These are phyloP conservation scores for Moniliophthora roreri DNA, from an alignment of 1,284 basidiomycete genomes.

Conservation along the genomic window DNA sequence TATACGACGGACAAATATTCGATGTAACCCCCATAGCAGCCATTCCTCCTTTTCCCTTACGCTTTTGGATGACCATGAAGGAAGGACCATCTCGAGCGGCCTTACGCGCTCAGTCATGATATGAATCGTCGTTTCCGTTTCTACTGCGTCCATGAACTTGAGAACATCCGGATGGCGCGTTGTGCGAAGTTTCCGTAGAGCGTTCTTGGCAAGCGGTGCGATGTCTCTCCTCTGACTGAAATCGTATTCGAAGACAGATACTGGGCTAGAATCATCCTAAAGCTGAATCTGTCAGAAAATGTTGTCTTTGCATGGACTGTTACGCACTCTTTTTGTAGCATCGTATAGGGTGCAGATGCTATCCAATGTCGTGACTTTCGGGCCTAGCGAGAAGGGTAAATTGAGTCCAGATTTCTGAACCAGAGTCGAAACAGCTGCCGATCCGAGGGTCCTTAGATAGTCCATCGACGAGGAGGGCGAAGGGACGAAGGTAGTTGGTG, in stretches of 20 bases:
- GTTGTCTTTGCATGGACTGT: conserved; percentile 8
- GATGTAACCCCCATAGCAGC: conserved; percentile 92
- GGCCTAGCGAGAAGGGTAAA: conserved; percentile 85
- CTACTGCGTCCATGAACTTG: conserved; percentile 91
- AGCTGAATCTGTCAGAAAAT: conserved; percentile 11
- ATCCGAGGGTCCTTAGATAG: conserved; percentile 80
- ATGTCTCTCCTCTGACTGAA: conserved; percentile 63
- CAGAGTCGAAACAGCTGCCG: conserved; percentile 84
- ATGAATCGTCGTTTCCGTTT: conserved; percentile 85
- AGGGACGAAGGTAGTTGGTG: not conserved
- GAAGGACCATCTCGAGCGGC: conserved; percentile 69
- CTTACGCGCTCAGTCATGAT: conserved; percentile 94
- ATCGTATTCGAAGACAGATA: conserved; percentile 92
- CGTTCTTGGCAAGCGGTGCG: conserved; percentile 85
- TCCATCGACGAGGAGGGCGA: conserved; percentile 56
- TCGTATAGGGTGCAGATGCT: conserved; percentile 88
- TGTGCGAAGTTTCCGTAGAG: conserved; percentile 87
- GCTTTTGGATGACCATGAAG: conserved; percentile 63
- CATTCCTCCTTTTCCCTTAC: conserved; percentile 79
- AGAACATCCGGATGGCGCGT: conserved; percentile 95
- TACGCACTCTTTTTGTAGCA: conserved; percentile 77
- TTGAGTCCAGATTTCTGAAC: conserved; percentile 90
- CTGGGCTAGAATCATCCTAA: conserved; percentile 83
- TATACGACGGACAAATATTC: conserved; percentile 73
- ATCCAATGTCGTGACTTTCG: conserved; percentile 70